Base-by-base conservation (phyloP, 371 early-diverging fungal species). In the Apophysomyces elegans region DNA sequence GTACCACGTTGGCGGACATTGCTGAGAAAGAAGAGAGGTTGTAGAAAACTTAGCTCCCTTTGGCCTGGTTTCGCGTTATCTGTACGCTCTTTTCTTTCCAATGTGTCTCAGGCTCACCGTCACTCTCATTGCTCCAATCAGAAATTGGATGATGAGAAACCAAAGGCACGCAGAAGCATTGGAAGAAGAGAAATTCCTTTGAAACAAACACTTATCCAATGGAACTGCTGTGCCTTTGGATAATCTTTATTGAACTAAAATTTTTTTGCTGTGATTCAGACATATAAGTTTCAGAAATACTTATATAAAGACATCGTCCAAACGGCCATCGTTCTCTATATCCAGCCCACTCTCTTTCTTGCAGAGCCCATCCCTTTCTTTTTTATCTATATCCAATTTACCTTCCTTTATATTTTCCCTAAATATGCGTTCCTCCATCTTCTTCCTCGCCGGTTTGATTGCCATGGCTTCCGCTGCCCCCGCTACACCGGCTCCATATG, bases 401-500 rank as follows among this genome's bases (percentile, higher is more conserved):
- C 21, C 54, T 21, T 50, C 21, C 54, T 21, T 50, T 50, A 18
- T 11, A 47, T 47, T 47, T 14, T 26, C 54, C 16, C 5, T 50
- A 4, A 50, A 18, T 9, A 50, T 21, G 54, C 21, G 32, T 16
- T 45, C 61, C 61, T 61, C 45, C 44, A 21, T 50, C 54, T 26
- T 46, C 36, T 47, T 61, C 26, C 32, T 37, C 13, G 41, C 61
- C 59, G 60, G 56, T 36, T 43, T 39, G 35, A 43, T 56, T 66
- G 41, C 36, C 56, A 56, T 36, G 37, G 56, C 61, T 16, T 56
- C 60, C 26, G 41, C 46, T 35, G 61, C 61, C 36, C 14, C 58
- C 54, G 66, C 61, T 36, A 47, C 56, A 13, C 61, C 66, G 13
- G 61, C 66, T 56, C 44, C 66, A 9, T 32, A 57, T 21, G 54